Percentiles rank a stretch among this genome's conserved stretches.
These are phyloP conservation scores for Suillus alpinus DNA, from an alignment of 768 basidiomycete genomes.

Conservation along the genomic window DNA sequence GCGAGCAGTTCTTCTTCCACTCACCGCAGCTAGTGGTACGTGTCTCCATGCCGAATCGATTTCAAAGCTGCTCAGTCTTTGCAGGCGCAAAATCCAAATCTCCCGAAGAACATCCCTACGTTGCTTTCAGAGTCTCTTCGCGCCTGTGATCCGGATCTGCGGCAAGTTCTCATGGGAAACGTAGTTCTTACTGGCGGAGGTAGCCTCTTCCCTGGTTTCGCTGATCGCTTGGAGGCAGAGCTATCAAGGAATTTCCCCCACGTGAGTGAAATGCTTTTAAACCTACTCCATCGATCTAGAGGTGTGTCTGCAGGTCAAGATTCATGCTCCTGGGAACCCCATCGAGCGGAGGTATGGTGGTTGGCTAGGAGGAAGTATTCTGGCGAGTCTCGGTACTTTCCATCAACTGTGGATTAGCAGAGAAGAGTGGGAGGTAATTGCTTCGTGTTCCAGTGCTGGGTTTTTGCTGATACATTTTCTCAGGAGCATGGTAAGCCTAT, in stretches of 20 bases:
- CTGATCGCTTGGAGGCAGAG: slow-evolving; percentile 79
- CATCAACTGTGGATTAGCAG: slow-evolving; percentile 95
- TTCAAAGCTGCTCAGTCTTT: slow-evolving; percentile 10
- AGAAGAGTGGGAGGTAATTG: slow-evolving; percentile 83
- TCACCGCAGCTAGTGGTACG: slow-evolving; percentile 52
- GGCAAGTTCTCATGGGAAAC: slow-evolving; percentile 86
- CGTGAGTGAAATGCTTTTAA: slow-evolving; percentile 43
- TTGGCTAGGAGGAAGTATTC: slow-evolving; percentile 95
- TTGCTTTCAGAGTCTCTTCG: slow-evolving; percentile 77
- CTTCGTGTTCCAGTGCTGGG: slow-evolving; percentile 4
- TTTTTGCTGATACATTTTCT: not conserved
- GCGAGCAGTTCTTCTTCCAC: slow-evolving; percentile 89
- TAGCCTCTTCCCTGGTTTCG: slow-evolving; percentile 80
- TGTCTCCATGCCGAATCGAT: slow-evolving; percentile 4
- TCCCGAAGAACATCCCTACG: slow-evolving; percentile 73
- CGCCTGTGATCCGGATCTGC: slow-evolving; percentile 88
- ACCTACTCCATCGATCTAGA: slow-evolving; percentile 8
- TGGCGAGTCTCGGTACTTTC: slow-evolving; percentile 94
- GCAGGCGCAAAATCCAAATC: slow-evolving; percentile 55
- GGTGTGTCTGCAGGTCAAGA: slow-evolving; percentile 63
- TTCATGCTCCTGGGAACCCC: slow-evolving; percentile 89
- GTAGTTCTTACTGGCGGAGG: slow-evolving; percentile 97
- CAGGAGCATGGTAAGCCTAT: slow-evolving; percentile 84
- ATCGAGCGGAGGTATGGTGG: slow-evolving; percentile 87
- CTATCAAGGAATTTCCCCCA: slow-evolving; percentile 73